phyloP scores from a whole-genome alignment of 352 stramenopile genomes.

The Sclerospora graminicola region DNA sequence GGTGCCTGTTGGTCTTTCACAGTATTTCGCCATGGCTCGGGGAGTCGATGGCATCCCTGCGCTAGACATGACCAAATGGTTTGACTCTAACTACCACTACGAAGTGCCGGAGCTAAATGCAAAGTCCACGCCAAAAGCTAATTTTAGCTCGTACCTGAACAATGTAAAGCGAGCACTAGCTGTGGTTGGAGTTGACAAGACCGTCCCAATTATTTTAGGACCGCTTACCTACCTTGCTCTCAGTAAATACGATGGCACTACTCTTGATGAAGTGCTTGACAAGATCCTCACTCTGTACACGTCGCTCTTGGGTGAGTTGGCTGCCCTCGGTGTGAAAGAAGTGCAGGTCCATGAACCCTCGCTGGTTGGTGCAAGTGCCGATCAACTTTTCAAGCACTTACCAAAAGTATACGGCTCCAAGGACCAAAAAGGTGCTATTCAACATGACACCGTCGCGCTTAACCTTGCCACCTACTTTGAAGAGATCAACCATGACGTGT shows the following conservation, averaged over 20 bases:
- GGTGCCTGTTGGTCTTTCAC: conserved; percentile 41
- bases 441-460: conserved; percentile 48
- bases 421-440: conserved; percentile 37
- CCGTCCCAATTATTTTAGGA: conserved; percentile 71
- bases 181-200: conserved; percentile 73
- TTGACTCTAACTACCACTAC: conserved; percentile 95
- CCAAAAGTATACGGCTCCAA: conserved; percentile 60
- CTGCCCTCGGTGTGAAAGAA: conserved; percentile 63
- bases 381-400: conserved; percentile 44
- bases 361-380: conserved; percentile 66
- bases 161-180: conserved; percentile 69
- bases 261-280: conserved; percentile 51
- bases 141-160: conserved; percentile 71
- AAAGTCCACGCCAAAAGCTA: conserved; percentile 53
- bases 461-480: conserved; percentile 87
- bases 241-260: conserved; percentile 74
- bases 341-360: conserved; percentile 89
- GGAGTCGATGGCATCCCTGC: conserved; percentile 84
- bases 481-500: conserved; percentile 79
- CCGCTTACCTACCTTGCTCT: conserved; percentile 75
- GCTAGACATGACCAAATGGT: conserved; percentile 93
- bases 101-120: conserved; percentile 86
- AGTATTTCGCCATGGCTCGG: conserved; percentile 88
- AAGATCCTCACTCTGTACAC: conserved; percentile 77
- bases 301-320: conserved; percentile 60